A percentile compares a stretch with the other conserved stretches of the same genome.
These are phyloP conservation scores for Solanum sparsipilum DNA, from an alignment of 257 asterid species.

Conservation along the genomic window DNA sequence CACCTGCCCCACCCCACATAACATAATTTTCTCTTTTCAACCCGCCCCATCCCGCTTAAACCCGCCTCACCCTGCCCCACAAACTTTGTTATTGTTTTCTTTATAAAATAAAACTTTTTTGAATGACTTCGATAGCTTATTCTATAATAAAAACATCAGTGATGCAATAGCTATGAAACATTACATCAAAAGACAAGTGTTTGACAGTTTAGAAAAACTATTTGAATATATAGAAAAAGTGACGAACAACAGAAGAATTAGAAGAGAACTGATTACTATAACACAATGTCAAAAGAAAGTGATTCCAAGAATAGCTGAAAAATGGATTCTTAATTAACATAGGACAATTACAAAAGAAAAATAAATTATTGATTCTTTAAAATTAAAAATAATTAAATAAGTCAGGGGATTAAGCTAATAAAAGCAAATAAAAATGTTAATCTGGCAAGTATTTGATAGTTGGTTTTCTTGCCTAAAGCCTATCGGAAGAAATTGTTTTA, in stretches of 20 bases:
- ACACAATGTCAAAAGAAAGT: not conserved
- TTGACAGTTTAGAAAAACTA: not conserved
- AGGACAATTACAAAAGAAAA: not conserved
- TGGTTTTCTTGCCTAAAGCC: not conserved
- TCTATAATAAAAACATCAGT: not conserved
- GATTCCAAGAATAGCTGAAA: not conserved
- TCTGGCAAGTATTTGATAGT: not conserved
- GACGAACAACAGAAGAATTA: not conserved
- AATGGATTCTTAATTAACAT: not conserved
- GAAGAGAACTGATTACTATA: not conserved
- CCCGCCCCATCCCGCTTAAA: accelerated
- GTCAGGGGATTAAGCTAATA: not conserved
- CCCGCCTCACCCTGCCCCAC: not conserved
- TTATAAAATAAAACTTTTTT: not conserved
- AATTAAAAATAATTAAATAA: no score
- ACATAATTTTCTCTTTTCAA: not conserved
- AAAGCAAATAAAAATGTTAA: not conserved
- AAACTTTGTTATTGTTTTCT: not conserved
- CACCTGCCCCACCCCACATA: not conserved
- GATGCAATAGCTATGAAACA: not conserved
- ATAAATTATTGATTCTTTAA: not conserved
- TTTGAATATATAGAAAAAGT: not conserved
- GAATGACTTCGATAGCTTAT: not conserved
- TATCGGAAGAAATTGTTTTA: not conserved
- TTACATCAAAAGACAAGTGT: no score